These are phyloP conservation scores for Dactylellina sp. DNA, from an alignment of 2,329 filamentous ascomycete species.

Conservation along the genomic window DNA sequence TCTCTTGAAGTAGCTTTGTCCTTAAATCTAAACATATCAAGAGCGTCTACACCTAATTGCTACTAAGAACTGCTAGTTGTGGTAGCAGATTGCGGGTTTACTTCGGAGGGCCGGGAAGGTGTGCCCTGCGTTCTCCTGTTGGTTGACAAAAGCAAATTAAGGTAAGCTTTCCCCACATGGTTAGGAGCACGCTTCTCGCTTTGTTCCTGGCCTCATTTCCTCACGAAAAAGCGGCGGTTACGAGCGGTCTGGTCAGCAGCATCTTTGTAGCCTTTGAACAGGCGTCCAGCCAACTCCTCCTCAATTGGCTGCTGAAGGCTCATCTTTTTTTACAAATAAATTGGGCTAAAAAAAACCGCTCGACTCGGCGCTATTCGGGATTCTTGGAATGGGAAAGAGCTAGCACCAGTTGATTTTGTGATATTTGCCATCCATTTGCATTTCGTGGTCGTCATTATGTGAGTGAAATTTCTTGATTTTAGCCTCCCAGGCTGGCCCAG, in stretches of 20 bases:
- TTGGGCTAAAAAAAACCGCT: background rate
- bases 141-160: conserved; percentile 46
- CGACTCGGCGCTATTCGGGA: background rate
- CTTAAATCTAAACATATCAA: background rate
- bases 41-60: background rate
- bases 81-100: background rate
- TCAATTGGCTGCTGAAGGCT: conserved; percentile 1
- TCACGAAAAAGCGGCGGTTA: conserved; percentile 46
- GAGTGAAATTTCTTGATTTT: conserved; percentile 23
- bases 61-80: background rate
- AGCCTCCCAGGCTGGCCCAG: conserved; percentile 6
- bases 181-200: conserved; percentile 22
- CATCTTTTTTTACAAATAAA: conserved; percentile 3
- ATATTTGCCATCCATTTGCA: conserved; percentile 40
- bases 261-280: background rate
- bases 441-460: conserved; percentile 42
- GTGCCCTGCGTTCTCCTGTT: background rate
- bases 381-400: background rate
- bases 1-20: background rate
- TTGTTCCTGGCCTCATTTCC: conserved; percentile 48
- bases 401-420: background rate
- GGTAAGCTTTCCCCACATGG: conserved; percentile 40
- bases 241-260: conserved; percentile 15
- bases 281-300: background rate
- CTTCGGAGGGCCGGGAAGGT: background rate